Evolutionary conservation across 73 alveolate genomes (phyloP), one percentile per base, ranked within the genome.

Genomic region (Paramecium tetraurelia): DNA sequence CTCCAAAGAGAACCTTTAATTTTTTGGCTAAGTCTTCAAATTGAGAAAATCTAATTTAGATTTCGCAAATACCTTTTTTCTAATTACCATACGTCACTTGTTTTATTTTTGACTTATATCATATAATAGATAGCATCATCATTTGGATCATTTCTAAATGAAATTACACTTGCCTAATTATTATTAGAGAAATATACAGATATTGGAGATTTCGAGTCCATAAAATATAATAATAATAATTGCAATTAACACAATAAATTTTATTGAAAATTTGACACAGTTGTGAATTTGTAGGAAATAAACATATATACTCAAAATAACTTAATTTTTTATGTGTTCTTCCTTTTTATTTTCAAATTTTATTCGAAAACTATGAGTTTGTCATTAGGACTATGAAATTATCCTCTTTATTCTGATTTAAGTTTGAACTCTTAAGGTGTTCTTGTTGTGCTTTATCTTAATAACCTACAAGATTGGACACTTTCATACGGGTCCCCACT

Each of bases 1-100:
- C 90, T 4, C 90, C 94, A 89, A 70, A 89, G 53, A 71, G 84
- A 46, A 58, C 87, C 46, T 71, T 89, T 63, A 89, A 59, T 43
- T 69, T 71, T 59, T 89, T 89, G 14, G 53, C 40, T 21, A 89
- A 85, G 7, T 69, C 94, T 40, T 89, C 94, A 44, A 89, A 89
- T 71, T 68, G 35, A 12, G 86, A 70, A 89, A 70, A 89, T 46
- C 94, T 80, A 11, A 1, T 14, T 20, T 16, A 20, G 59, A 80
- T 31, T 46, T 14, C 46, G 9, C 69, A 44, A 41, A 80, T 80
- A 80, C 90, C 90, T 80, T 41, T 80, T 80, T 63, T 80, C 90
- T 63, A 80, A 41, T 20, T 40, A n/a, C 90, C 90, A 80, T 20
- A 27, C 27, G 8, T 80, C 90, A 43, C 57, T 80, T 24, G 41